Conservation (phyloP, 2,329 filamentous ascomycete genomes). For the Mollisiaceae sp. region DNA sequence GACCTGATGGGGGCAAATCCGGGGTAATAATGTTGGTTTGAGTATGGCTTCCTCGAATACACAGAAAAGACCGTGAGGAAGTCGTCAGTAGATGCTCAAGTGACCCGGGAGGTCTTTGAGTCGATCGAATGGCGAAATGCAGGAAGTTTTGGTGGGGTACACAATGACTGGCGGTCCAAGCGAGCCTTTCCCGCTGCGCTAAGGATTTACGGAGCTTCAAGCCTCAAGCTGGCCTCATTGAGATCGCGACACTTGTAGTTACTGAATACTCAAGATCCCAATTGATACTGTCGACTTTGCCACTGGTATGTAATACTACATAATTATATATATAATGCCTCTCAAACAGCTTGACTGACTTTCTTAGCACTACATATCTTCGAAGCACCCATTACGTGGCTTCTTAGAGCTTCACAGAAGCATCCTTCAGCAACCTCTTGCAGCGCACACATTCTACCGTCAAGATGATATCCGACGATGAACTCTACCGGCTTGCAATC, state of each 20-base stretch:
- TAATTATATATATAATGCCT: background rate
- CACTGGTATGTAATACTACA: background rate
- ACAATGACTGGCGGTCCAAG: constrained; percentile 34
- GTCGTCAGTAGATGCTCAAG: constrained; percentile 23
- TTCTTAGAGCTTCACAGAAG: constrained; percentile 15
- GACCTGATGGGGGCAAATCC: constrained; percentile 17
- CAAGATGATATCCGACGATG: constrained; percentile 92
- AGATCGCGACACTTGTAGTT: constrained; percentile 24
- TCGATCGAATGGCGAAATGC: constrained; percentile 25
- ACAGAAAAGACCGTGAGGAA: constrained; percentile 41
- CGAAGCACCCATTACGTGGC: constrained; percentile 14
- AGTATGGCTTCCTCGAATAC: constrained; percentile 9
- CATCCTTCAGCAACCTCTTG: background rate
- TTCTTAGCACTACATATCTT: background rate
- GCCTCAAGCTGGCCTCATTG: constrained; percentile 43
- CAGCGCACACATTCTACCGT: constrained; percentile 15
- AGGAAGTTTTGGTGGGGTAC: constrained; percentile 34
- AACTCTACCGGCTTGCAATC: constrained; percentile 89
- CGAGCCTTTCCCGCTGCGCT: constrained; percentile 27
- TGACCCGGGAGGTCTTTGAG: constrained; percentile 22
- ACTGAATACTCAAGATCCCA: background rate
- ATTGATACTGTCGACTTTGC: constrained; percentile 2
- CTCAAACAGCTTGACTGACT: constrained; percentile 1
- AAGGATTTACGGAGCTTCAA: constrained; percentile 19
- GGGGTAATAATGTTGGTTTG: background rate